These are phyloP conservation scores for Neurospora sp. DNA, from an alignment of 495 filamentous ascomycete species.

Conservation along the genomic window DNA sequence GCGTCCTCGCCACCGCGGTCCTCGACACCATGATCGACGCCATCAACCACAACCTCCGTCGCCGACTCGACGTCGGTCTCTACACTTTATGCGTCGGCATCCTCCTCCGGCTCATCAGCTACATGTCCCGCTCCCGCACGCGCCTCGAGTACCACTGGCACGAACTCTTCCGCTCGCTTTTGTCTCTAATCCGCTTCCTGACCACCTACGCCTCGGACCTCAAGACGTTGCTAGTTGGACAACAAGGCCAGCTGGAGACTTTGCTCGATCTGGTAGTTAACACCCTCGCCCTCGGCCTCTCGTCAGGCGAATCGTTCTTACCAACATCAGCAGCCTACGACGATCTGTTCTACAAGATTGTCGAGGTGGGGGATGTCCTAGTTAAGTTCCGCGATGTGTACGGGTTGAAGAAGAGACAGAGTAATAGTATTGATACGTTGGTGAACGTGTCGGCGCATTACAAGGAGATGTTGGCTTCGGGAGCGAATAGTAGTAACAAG, in stretches of 20 bases:
- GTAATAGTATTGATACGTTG: conserved; percentile 69
- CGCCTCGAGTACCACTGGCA: conserved; percentile 87
- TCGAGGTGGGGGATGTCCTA: conserved; percentile 80
- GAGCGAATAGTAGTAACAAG: conserved; percentile 31
- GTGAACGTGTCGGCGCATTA: conserved; percentile 82
- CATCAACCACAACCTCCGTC: conserved; percentile 86
- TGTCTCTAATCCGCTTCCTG: conserved; percentile 84
- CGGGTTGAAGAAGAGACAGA: conserved; percentile 38
- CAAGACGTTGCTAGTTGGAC: conserved; percentile 29
- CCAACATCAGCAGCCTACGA: conserved; percentile 83
- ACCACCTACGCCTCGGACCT: conserved; percentile 75
- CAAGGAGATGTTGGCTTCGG: conserved; percentile 58
- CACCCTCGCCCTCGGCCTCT: conserved; percentile 79
- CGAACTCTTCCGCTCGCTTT: conserved; percentile 82
- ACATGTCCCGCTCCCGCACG: conserved; percentile 69
- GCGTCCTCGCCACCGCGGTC: conserved; percentile 61
- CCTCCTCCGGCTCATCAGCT: conserved; percentile 69
- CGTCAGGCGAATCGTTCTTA: conserved; percentile 83
- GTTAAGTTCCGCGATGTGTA: conserved; percentile 76
- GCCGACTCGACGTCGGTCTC: conserved; percentile 71
- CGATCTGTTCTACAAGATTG: conserved; percentile 95
- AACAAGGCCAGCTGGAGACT: conserved; percentile 39
- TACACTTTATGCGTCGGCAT: conserved; percentile 77
- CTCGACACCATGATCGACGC: conserved; percentile 82
- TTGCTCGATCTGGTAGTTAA: conserved; percentile 68